A percentile compares a stretch with the other conserved stretches of the same genome.
Conservation (phyloP, 2,329 filamentous ascomycete genomes). For the Fusarium caatingaense region DNA sequence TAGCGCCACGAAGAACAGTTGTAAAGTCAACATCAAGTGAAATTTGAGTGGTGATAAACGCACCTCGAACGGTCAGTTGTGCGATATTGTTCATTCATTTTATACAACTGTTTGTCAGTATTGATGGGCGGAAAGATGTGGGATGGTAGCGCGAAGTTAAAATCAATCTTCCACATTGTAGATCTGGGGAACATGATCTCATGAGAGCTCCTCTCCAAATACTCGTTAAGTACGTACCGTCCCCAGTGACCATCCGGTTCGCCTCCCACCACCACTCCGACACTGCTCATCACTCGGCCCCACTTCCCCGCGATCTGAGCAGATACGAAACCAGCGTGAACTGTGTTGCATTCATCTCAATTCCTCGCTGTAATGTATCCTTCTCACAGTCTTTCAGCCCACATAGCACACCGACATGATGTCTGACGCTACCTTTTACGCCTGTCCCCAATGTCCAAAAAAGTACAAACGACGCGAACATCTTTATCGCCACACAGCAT, state of each 20-base stretch:
- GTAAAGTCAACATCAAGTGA: not conserved
- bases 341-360: too few relatives aligned
- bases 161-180: not conserved
- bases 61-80: accelerated
- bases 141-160: not conserved
- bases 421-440: not conserved
- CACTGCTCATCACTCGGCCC: not conserved
- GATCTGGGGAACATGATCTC: not conserved
- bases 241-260: not conserved
- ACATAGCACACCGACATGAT: not conserved
- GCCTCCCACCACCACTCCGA: slow-evolving; percentile 14
- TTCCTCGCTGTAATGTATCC: too few relatives aligned
- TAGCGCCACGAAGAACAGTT: not conserved
- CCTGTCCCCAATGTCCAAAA: not conserved
- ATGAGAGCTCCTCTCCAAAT: not conserved
- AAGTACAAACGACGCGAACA: slow-evolving; percentile 13
- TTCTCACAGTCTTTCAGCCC: not conserved
- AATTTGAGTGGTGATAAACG: too few relatives aligned
- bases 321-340: too few relatives aligned
- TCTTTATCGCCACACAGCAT: not conserved
- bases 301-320: slow-evolving; percentile 11
- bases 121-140: not conserved
- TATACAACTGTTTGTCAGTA: not conserved
- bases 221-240: not conserved
- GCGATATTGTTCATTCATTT: not conserved